phyloP scores from a whole-genome alignment of 768 basidiomycete species.

The Coprinellus micaceus region DNA sequence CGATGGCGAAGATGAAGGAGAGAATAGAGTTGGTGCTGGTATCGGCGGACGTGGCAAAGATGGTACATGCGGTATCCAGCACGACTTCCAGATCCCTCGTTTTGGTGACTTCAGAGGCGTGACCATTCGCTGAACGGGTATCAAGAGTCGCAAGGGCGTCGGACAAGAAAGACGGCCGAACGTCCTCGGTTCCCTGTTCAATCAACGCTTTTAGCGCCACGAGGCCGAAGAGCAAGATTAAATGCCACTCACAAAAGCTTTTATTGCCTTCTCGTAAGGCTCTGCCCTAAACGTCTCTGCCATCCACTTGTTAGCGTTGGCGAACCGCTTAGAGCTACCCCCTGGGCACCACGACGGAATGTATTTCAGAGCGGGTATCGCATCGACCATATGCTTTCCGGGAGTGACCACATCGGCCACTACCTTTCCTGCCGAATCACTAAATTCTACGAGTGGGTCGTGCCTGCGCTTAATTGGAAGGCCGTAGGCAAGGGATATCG shows the following conservation, averaged over 20 bases:
- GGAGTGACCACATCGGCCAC: conserved; percentile 13
- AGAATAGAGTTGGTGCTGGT: conserved; percentile 24
- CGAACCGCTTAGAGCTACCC: conserved; percentile 28
- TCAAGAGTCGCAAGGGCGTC: conserved; percentile 1
- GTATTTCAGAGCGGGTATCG: conserved; percentile 21
- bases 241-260: conserved; percentile 2
- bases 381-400: conserved; percentile 18
- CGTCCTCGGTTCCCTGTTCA: conserved; percentile 1
- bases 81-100: no score
- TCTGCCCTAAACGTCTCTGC: neutral
- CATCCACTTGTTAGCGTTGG: conserved; percentile 18
- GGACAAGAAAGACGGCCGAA: conserved; percentile 9
- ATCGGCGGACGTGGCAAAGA: conserved; percentile 28
- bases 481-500: conserved; percentile 25
- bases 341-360: conserved; percentile 29
- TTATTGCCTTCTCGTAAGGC: conserved; percentile 4
- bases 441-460: conserved; percentile 22
- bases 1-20: conserved; percentile 38
- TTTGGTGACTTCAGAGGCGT: conserved; percentile 9
- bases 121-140: neutral
- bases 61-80: conserved; percentile 38
- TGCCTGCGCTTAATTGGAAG: conserved; percentile 17
- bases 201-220: neutral
- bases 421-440: conserved; percentile 14
- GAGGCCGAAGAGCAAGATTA: neutral